Percentiles rank a stretch among this genome's conserved stretches.
These are phyloP conservation scores for Tuber calosporum DNA, from an alignment of 495 filamentous ascomycete species.

Conservation along the genomic window DNA sequence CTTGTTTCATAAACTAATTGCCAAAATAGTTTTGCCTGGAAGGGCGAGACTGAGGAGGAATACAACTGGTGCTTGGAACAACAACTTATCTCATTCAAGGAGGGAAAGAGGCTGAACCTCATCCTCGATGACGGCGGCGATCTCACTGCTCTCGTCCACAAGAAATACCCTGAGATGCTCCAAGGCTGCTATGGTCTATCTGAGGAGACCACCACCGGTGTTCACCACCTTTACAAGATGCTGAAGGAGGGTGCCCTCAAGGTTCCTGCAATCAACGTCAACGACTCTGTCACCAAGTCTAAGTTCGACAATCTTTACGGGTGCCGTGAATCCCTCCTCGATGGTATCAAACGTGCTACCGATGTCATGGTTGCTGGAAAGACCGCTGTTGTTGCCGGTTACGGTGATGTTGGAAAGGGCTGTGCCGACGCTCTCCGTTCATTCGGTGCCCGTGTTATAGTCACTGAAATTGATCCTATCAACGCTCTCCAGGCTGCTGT, in stretches of 20 bases:
- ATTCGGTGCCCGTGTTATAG: conserved; percentile 94
- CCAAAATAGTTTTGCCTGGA: conserved; percentile 77
- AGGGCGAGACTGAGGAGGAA: conserved; percentile 99
- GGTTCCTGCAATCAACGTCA: conserved; percentile 97
- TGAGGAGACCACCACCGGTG: conserved; percentile 98
- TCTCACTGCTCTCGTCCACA: conserved; percentile 90
- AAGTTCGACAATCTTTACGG: conserved; percentile 99
- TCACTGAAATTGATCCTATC: conserved; percentile 98
- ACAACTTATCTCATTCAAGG: conserved; percentile 93
- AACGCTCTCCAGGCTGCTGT: conserved; percentile 98
- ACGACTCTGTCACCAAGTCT: conserved; percentile 98
- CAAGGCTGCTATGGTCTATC: conserved; percentile 96
- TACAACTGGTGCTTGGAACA: conserved; percentile 99
- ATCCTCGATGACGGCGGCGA: conserved; percentile 99
- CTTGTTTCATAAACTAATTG: neutral
- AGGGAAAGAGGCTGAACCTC: conserved; percentile 90
- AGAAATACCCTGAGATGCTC: conserved; percentile 95
- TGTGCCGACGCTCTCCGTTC: conserved; percentile 89
- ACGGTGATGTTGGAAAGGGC: conserved; percentile 98
- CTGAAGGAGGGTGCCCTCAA: conserved; percentile 85
- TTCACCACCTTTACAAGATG: conserved; percentile 98
- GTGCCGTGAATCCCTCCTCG: conserved; percentile 95
- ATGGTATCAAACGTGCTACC: conserved; percentile 99
- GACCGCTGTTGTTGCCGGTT: conserved; percentile 93
- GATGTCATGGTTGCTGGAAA: conserved; percentile 99